Base-by-base conservation (phyloP, 2,329 filamentous ascomycete species). In the Aspergillus novoparasiticus region DNA sequence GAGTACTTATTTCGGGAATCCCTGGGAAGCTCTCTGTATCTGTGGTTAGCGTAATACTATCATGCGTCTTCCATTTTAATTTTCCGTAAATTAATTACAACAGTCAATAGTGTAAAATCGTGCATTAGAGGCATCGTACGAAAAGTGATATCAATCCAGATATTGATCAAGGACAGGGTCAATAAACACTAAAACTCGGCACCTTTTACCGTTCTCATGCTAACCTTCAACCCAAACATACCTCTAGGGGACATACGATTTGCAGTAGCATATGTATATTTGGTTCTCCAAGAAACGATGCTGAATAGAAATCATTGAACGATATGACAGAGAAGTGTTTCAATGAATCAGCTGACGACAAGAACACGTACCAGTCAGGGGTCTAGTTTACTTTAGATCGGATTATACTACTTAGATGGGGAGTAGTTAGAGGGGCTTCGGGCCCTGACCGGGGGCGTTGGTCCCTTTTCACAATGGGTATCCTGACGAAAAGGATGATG, bases 291-390 rank as follows among this genome's bases (percentile, higher is more conserved):
- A 51, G 14, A 50, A 30, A 30, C 4, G 32, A 32, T 9, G 14
- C 9, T 2, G 16, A 6, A 30, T 9, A 39, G 12, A 19, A 21
- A 23, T 6, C 19, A 23, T 23, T 4, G 10, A 26, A 39, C 14
- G 23, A 26, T 55, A 54, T 28, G 23, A 32, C 6, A 26, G 6
- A 23, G 4, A 36, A 30, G 23, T 28, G 9, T 50, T 30, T n/a
- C 19, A 21, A 43, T 48, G 41, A 61, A 64, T 59, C 48, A 53
- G 67, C 67, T 69, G 65, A 69, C 67, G 64, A 68, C 64, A 66
- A 45, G 59, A 59, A 64, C 61, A 69, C 67, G 67, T 65, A 69
- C 64, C 59, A 64, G 57, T 39, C 62, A 65, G 60, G 65, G 63
- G 64, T 66, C 57, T 60, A 65, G 39, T 53, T 19, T 36, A 43